Evolutionary conservation across 2,329 filamentous ascomycete species (phyloP), one percentile per base, ranked within the genome.

Genomic region (Claviceps arundinis): DNA sequence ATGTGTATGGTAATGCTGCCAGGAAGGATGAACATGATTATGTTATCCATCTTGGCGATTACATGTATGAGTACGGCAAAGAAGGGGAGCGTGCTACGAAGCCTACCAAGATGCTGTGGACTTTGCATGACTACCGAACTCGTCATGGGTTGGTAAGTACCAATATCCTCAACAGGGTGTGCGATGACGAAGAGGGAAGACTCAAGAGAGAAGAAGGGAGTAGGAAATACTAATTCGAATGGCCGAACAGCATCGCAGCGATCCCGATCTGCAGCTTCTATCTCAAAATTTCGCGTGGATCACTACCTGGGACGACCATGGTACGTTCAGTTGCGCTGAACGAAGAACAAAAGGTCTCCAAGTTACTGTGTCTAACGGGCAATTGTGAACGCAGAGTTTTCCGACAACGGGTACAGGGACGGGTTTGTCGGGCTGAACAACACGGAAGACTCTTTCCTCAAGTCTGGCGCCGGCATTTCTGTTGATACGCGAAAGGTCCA

Each of bases 401-500:
- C 78, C 5, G 75, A 87, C 61, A 86, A 87, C 58, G 77, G 75
- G 2, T 87, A 80, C 60, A 72, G 76, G 24, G 81, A 82, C 59
- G 83, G 83, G 1, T 76, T 73, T 8, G 73, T 75, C 2, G 70
- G 72, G 4, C 66, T 84, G 24, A 82, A 81, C 63, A 87, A 87
- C 63, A 84, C 78, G 9, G 81, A 85, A 59, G 73, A 77, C 7
- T 83, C 79, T 0, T 87, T 86, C 65, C 61, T 79, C 30, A 70
- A 74, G 47, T 73, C 78, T 52, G 75, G 76, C 3, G 51, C 51
- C 14, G 70, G 72, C 14, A 73, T 87, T n/a, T 78, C 74, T 37
- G 78, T 86, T n/a, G 83, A 87, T 57, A 79, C 84, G 62, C 75
- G 83, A 56, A 87, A 87, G 69, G 81, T 85, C 72, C 85, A 87